A percentile compares a stretch with the other conserved stretches of the same genome.
These are phyloP conservation scores for Hemisphaericaspora lyxosophila DNA, from an alignment of 1,139 yeast species.

Conservation along the genomic window DNA sequence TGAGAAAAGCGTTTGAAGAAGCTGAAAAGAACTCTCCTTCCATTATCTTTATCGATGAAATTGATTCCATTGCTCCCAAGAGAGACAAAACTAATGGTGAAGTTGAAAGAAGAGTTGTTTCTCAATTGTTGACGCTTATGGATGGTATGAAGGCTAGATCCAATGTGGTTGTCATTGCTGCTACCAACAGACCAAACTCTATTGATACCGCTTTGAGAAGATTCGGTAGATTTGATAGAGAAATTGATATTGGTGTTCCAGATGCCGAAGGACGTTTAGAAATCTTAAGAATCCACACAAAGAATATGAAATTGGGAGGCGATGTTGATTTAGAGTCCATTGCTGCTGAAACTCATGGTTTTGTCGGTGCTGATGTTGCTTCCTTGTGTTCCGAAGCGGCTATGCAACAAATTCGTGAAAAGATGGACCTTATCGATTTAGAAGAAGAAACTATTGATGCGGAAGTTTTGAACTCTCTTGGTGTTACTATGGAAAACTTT, in stretches of 20 bases:
- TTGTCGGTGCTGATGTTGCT: constrained; percentile 83
- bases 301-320: constrained; percentile 94
- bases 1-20: constrained; percentile 98
- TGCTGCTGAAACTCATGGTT: constrained; percentile 83
- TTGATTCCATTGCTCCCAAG: constrained; percentile 98
- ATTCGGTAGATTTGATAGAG: constrained; percentile 98
- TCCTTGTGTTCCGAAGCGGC: constrained; percentile 99
- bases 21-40: constrained; percentile 99
- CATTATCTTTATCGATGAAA: constrained; percentile 96
- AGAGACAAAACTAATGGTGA: constrained; percentile 99
- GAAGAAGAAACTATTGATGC: constrained; percentile 99
- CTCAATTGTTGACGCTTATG: constrained; percentile 95
- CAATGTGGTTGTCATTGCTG: constrained; percentile 86
- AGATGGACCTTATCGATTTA: constrained; percentile 96
- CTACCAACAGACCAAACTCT: constrained; percentile 95
- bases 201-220: constrained; percentile 98
- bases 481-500: constrained; percentile 99
- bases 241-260: constrained; percentile 98
- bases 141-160: constrained; percentile 99
- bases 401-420: constrained; percentile 90
- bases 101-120: constrained; percentile 94
- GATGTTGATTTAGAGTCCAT: constrained; percentile 95
- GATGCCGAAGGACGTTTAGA: constrained; percentile 98
- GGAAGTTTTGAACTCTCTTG: constrained; percentile 91
- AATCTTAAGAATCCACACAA: constrained; percentile 81